Base-by-base conservation (phyloP, 1,284 basidiomycete genomes). In the Tilletia walkeri region DNA sequence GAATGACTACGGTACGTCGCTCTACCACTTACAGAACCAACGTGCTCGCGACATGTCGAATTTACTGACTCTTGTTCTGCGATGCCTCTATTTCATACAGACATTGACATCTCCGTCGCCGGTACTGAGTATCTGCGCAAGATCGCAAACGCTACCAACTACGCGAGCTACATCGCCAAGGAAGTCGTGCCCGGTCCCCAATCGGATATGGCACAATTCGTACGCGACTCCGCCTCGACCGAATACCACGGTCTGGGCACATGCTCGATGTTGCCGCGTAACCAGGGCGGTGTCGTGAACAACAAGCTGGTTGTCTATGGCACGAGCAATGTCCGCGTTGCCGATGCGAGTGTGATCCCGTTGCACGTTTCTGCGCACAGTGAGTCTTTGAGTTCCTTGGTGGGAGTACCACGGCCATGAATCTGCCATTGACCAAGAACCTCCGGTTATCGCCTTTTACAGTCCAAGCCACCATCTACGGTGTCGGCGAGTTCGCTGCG, bases 381-480 rank as follows among this genome's bases (percentile, higher is more conserved):
- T 63, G 38, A 38, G 59, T 63, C 18, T 63, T 36, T 6, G 9
- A 9, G 41, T 14, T 14, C 14, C 41, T 9, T 7, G 41, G 14
- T 45, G 14, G 24, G 24, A 30, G 24, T 30, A 30, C 24, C 24
- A 30, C 24, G 24, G 24, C 24, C 24, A 30, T 30, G 24, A 2
- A 30, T 30, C 24, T 30, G 24, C 24, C 24, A 30, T 30, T 30
- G 24, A 30, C 24, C 24, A 30, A 30, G 24, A 30, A 30, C 24
- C 6, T 14, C 14, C 41, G 41, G 9, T 45, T 45, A 9, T 10
- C 50, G 7, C 24, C 50, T 30, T 7, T 53, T n/a, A 30, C 56
- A 61, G 87, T 72, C 84, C 87, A 81, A 83, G 86, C 88, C 16
- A 85, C 89, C 2, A 87, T 88, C 1, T 93, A 90, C 79, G 91